phyloP scores from a whole-genome alignment of 2,329 filamentous ascomycete genomes.

The Calonectria multiphialidica region DNA sequence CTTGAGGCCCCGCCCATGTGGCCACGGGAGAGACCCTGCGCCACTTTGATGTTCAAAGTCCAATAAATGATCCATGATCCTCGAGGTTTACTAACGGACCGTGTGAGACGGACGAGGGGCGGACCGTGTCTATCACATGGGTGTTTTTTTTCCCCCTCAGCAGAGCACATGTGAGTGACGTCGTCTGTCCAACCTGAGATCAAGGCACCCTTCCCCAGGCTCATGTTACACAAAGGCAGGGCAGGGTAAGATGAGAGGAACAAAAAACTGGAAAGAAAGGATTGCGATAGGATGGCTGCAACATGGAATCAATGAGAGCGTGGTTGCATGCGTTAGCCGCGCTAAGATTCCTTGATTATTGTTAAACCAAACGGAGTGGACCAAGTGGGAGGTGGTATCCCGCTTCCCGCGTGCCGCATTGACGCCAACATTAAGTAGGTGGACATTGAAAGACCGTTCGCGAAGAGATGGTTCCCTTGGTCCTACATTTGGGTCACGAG shows the following conservation, averaged over 20 bases:
- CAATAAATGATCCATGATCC: background rate
- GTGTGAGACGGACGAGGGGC: slow-evolving; percentile 7
- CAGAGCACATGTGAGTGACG: background rate
- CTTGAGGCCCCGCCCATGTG: background rate
- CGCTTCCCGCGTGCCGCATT: slow-evolving; percentile 5
- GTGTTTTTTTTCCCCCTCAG: background rate
- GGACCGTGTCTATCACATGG: slow-evolving; percentile 12
- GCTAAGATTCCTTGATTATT: slow-evolving; percentile 6
- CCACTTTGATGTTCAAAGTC: background rate
- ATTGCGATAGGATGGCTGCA: background rate
- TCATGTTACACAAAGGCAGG: background rate
- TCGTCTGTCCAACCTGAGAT: background rate
- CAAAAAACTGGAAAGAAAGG: background rate
- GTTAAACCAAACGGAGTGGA: slow-evolving; percentile 1
- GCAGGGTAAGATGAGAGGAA: background rate
- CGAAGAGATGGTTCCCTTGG: background rate
- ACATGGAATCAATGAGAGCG: background rate
- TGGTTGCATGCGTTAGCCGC: background rate
- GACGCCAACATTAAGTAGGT: background rate
- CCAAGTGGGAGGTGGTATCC: background rate
- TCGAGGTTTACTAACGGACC: background rate
- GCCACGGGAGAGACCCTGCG: too few relatives aligned
- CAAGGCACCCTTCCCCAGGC: background rate
- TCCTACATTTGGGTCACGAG: background rate
- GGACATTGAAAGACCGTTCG: background rate